Evolutionary conservation across 352 stramenopile genomes (phyloP).

Genomic region (Phytopythium vexans): DNA sequence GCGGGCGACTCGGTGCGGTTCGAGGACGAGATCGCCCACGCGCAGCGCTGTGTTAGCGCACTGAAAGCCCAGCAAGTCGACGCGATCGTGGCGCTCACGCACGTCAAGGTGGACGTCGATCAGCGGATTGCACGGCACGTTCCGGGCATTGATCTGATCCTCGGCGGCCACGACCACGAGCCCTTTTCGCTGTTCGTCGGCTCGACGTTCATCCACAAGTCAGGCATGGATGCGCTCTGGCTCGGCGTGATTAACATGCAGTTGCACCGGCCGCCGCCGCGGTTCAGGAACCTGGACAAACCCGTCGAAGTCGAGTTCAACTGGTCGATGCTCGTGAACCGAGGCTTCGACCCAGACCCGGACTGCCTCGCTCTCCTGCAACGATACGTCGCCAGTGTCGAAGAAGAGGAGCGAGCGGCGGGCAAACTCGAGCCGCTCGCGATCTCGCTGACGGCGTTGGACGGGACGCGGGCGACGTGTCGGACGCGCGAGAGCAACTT

Average conservation of each 20-base stretch:
- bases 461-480: conserved; percentile 62
- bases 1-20: conserved; percentile 46
- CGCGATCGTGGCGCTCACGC: conserved; percentile 77
- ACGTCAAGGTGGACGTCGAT: conserved; percentile 69
- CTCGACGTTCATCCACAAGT: conserved; percentile 81
- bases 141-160: conserved; percentile 72
- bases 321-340: conserved; percentile 76
- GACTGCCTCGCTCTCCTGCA: conserved; percentile 38
- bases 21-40: conserved; percentile 42
- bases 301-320: conserved; percentile 26
- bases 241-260: conserved; percentile 67
- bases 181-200: conserved; percentile 54
- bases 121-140: conserved; percentile 45
- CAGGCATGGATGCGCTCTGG: conserved; percentile 80
- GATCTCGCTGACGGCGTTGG: conserved; percentile 33
- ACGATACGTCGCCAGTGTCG: conserved; percentile 34
- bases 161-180: conserved; percentile 90
- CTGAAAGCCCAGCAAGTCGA: conserved; percentile 43
- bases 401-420: conserved; percentile 46
- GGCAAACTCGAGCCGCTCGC: conserved; percentile 39
- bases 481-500: conserved; percentile 65
- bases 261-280: conserved; percentile 18
- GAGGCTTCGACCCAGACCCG: conserved; percentile 44
- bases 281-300: not conserved
- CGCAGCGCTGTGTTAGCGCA: conserved; percentile 43